phyloP scores from a whole-genome alignment of 768 basidiomycete genomes.

The Suillus luteus region DNA sequence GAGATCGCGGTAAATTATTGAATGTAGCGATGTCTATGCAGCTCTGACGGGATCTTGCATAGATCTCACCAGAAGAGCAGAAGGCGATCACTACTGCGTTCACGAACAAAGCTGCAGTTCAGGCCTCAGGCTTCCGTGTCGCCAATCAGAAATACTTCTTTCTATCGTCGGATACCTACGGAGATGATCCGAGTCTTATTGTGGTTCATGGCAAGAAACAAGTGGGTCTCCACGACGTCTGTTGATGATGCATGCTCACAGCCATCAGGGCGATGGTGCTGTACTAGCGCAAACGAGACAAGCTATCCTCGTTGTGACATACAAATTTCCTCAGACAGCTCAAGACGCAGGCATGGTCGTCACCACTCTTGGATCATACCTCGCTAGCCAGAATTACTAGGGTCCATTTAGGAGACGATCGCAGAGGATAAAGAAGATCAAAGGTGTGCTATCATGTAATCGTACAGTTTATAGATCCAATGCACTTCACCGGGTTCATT shows the following conservation, averaged over 20 bases:
- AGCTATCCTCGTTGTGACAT: slow-evolving; percentile 83
- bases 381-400: slow-evolving; percentile 62
- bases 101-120: slow-evolving; percentile 40
- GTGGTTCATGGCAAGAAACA: slow-evolving; percentile 73
- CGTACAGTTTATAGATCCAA: slow-evolving; percentile 2
- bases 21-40: slow-evolving; percentile 22
- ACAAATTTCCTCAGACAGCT: slow-evolving; percentile 63
- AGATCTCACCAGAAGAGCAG: slow-evolving; percentile 29
- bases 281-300: slow-evolving; percentile 78
- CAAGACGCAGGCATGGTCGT: slow-evolving; percentile 66
- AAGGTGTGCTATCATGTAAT: slow-evolving; percentile 10
- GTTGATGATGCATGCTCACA: not conserved
- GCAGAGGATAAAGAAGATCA: slow-evolving; percentile 9
- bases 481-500: not conserved
- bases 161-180: slow-evolving; percentile 36
- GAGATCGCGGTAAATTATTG: slow-evolving; percentile 20
- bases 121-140: slow-evolving; percentile 63
- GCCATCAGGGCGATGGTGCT: slow-evolving; percentile 66
- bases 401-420: slow-evolving; percentile 5
- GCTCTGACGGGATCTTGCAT: not conserved
- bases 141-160: slow-evolving; percentile 77
- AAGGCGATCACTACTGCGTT: slow-evolving; percentile 41
- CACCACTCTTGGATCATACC: slow-evolving; percentile 75
- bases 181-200: slow-evolving; percentile 39
- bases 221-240: slow-evolving; percentile 45